Base-by-base conservation (phyloP, 73 alveolate genomes). In the Urostyla sp. region DNA sequence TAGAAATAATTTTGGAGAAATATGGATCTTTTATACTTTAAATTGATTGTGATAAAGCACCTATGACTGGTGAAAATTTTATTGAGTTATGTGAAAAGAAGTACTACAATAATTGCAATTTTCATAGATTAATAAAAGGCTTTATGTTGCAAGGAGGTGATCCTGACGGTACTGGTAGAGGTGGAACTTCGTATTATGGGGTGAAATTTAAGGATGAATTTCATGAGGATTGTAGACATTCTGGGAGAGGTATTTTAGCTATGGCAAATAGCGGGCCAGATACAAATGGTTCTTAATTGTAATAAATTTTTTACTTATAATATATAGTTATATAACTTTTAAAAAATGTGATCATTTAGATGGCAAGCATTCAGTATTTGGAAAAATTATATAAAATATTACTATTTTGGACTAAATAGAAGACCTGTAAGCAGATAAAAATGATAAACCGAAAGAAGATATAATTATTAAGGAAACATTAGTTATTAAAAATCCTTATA, bases 121-220 rank as follows among this genome's bases (percentile, higher is more conserved):
- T 95, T 76, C 97, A 93, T 74, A 87, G 98, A 67, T 51, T 89
- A n/a, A 91, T 93, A 40, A 77, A 89, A 32, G 90, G 90, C n/a
- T 90, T 90, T 58, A 87, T 93, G 93, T 56, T 63, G 8, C 91
- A 95, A 87, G 98, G 98, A 72, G 99, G 99, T 0, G 98, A 94
- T 76, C 97, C 97, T 0, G 86, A 88, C 15, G 98, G 95, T 0
- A 83, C 90, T 35, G 97, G 98, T 15, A 86, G 91, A 35, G 98
- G 98, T 6, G 98, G 98, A 0, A 87, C 72, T 69, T 90, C 95
- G 0, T 82, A 82, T 20, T 94, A 58, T 52, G 97, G 98, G 0
- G 80, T 80, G 50, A 80, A 80, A 13, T 92, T 92, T 74, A 85
- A 88, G 53, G 94, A 93, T 73, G 91, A 93, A 82, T 93, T 88